Evolutionary conservation across 148 eudicot genomes (phyloP), one percentile per base, ranked within the genome.

Genomic region (Silene uniflora): DNA sequence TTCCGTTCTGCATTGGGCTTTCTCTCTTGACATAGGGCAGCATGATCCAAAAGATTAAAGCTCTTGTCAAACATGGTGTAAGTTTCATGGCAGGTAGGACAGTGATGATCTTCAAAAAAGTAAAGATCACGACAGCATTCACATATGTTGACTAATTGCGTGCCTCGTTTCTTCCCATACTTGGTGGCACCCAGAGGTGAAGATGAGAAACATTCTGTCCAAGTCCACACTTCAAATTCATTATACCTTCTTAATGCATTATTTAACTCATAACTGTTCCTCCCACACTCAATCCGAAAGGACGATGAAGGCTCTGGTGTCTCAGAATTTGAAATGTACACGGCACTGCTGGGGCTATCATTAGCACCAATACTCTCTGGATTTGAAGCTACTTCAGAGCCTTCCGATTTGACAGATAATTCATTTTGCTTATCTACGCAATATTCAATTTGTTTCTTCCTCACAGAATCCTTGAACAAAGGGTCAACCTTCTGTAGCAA

Each of bases 221-320:
- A 90, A 80, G 89, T 88, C 97, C 97, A 91, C 73, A 81, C 84
- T 67, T 91, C 97, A 24, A 86, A 89, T 64, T 85, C 88, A 69
- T 75, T 80, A 71, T 88, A 84, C 85, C 95, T 88, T 61, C 56
- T 81, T 52, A 85, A 47, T 11, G 81, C 71, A 67, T 84, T 86
- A n/a, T 47, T 79, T 67, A 81, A 71, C 85, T 91, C 94, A 21
- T 64, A 58, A 73, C 75, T 80, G 74, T 69, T 88, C 69, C 81
- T 83, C 66, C 89, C 91, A 77, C 83, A 80, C 78, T 81, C 89
- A 75, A 86, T 81, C 65, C 70, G 73, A 78, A 88, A 87, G 67
- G 93, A 81, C 5, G 87, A 78, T 4, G 94, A 90, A 0, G 79
- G 76, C 72, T 84, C 88, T 16, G 84, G 79, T 11, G 64, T 46